phyloP scores from a whole-genome alignment of 768 basidiomycete species.

The Lentinus brumalis region DNA sequence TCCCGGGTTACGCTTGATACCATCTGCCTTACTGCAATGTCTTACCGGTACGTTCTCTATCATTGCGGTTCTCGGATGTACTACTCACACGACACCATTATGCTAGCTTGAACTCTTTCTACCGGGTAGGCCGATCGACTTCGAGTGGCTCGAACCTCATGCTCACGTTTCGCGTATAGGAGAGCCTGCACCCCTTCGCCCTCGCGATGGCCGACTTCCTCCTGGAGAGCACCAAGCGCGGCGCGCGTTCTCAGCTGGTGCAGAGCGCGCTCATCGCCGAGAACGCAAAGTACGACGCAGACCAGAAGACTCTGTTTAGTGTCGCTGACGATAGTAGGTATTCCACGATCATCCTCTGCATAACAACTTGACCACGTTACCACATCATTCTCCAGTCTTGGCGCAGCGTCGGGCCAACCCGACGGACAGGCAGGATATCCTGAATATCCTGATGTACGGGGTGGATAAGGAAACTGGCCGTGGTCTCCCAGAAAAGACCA shows the following conservation, averaged over 20 bases:
- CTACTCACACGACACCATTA: too few species aligned
- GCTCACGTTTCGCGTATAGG: constrained; percentile 19
- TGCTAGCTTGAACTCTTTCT: constrained; percentile 49
- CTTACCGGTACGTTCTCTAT: constrained; percentile 31
- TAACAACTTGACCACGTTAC: neutral
- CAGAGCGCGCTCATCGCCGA: constrained; percentile 37
- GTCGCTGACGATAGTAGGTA: constrained; percentile 42
- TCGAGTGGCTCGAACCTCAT: too few species aligned
- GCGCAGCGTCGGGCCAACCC: constrained; percentile 39
- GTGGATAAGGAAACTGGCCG: constrained; percentile 47
- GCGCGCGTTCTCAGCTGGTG: constrained; percentile 37
- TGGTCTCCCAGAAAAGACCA: constrained; percentile 41
- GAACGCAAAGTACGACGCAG: constrained; percentile 42
- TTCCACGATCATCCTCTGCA: neutral
- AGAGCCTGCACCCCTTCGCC: constrained; percentile 40
- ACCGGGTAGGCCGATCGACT: constrained; percentile 33
- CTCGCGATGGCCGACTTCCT: constrained; percentile 46
- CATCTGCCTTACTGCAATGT: constrained; percentile 46
- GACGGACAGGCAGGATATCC: constrained; percentile 43
- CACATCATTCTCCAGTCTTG: constrained; percentile 33
- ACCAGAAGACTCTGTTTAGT: constrained; percentile 40
- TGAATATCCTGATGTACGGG: constrained; percentile 46
- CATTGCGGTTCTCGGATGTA: too few species aligned
- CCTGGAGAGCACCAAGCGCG: constrained; percentile 37
- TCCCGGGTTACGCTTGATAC: constrained; percentile 51